Conservation (phyloP, 257 asterid species). For the Ajuga chamaepitys region DNA sequence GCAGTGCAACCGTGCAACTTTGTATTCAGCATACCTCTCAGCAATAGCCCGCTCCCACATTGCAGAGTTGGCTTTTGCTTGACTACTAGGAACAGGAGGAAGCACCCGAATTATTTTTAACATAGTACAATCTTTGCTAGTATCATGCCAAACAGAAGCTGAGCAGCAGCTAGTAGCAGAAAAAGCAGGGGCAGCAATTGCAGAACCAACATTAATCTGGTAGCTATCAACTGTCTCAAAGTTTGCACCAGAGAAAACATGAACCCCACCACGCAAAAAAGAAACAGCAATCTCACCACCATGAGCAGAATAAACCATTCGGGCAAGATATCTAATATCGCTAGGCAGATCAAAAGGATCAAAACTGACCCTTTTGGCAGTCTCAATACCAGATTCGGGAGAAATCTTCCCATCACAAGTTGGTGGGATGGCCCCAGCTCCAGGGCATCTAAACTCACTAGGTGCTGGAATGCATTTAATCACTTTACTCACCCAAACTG, state of each 20-base stretch:
- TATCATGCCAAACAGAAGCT: slow-evolving; percentile 98
- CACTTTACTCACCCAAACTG: slow-evolving; percentile 96
- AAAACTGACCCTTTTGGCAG: slow-evolving; percentile 57
- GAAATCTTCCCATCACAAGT: slow-evolving; percentile 41
- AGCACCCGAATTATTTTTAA: slow-evolving; percentile 87
- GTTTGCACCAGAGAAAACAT: slow-evolving; percentile 78
- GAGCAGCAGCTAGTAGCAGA: slow-evolving; percentile 99
- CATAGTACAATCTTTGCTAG: slow-evolving; percentile 67
- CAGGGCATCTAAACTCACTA: slow-evolving; percentile 50
- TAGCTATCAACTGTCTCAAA: slow-evolving; percentile 67
- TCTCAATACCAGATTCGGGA: slow-evolving; percentile 52
- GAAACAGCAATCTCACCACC: slow-evolving; percentile 98
- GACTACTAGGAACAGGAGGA: slow-evolving; percentile 71
- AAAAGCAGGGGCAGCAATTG: slow-evolving; percentile 94
- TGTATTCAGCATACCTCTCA: slow-evolving; percentile 60
- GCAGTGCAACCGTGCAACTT: slow-evolving; percentile 6
- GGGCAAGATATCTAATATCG: slow-evolving; percentile 93
- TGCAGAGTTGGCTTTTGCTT: slow-evolving; percentile 75
- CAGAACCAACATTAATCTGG: slow-evolving; percentile 83
- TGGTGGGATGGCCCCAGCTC: slow-evolving; percentile 34
- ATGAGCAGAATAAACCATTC: slow-evolving; percentile 94
- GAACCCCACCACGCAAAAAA: slow-evolving; percentile 84
- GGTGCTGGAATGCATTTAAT: slow-evolving; percentile 88
- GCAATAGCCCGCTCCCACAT: slow-evolving; percentile 99
- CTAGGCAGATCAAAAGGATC: slow-evolving; percentile 98